Conservation (phyloP, 2,329 filamentous ascomycete species). For the Cryphonectria radicalis region DNA sequence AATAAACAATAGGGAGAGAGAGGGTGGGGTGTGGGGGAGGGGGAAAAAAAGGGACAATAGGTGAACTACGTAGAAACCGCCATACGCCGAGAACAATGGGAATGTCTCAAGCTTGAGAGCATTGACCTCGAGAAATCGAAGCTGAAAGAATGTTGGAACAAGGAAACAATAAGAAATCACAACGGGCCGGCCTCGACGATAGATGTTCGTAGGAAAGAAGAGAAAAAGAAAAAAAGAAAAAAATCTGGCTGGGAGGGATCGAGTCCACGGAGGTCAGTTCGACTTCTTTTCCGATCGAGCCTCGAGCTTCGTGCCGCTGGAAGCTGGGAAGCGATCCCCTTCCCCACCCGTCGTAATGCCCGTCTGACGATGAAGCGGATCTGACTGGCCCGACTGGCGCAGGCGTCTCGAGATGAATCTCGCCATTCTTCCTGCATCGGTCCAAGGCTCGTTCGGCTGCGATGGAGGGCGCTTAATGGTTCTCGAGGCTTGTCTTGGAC, state of each 20-base stretch:
- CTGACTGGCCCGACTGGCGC: slow-evolving; percentile 29
- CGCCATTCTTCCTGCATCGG: slow-evolving; percentile 24
- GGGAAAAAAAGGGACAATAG: background rate
- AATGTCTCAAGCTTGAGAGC: slow-evolving; percentile 14
- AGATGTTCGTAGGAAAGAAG: background rate
- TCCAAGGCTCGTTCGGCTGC: slow-evolving; percentile 11
- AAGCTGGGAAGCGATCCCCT: slow-evolving; percentile 4
- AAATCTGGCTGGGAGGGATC: background rate
- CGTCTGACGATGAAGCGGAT: slow-evolving; percentile 21
- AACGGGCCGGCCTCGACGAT: background rate
- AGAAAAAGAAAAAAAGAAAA: background rate
- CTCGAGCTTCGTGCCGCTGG: slow-evolving; percentile 11
- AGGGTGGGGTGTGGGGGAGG: background rate
- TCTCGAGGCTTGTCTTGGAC: background rate
- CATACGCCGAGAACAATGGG: slow-evolving; percentile 23
- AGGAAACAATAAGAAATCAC: slow-evolving; percentile 17
- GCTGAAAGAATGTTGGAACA: slow-evolving; percentile 1
- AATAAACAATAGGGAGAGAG: slow-evolving; percentile 4
- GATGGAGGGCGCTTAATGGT: slow-evolving; percentile 27
- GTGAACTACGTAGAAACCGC: slow-evolving; percentile 19
- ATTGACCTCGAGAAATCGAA: slow-evolving; percentile 6
- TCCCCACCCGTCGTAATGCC: slow-evolving; percentile 9
- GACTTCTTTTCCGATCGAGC: background rate
- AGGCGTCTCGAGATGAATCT: slow-evolving; percentile 25
- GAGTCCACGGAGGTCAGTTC: background rate